Base-by-base conservation (phyloP, 352 stramenopile species). In the Albugo laibachii region DNA sequence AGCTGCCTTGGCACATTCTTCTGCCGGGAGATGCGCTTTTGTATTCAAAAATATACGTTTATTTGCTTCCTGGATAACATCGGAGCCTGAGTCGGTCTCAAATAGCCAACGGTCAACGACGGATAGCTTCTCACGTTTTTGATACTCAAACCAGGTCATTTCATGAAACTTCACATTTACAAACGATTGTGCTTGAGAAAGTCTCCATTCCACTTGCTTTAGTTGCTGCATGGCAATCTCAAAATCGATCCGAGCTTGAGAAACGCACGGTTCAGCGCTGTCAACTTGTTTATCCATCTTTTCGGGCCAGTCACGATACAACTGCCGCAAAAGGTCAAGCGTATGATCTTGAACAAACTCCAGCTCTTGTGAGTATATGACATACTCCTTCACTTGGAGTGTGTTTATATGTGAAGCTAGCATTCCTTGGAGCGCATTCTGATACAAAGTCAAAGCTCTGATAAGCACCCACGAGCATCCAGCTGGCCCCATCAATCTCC, bases 61-160 rank as follows among this genome's bases (percentile, higher is more conserved):
- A 51, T 56, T 8, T 57, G 27, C 14, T 52, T 15, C 5, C 8
- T 31, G 24, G 24, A 31, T 3, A 8, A 31, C 24, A 31, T 31
- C 24, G 8, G 24, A 31, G 24, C 45, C 45, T 4, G 50, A 39
- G 13, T 54, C 66, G 1, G 76, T 83, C 19, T 69, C 41, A 11
- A 60, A 57, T 1, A 89, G 57, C 76, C 73, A 89, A 45, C 71
- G 79, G n/a, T 83, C 69, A 14, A 86, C 63, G 3, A 86, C 48
- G 13, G 48, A 70, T 10, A 58, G 61, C 37, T 69, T 57, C 5
- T 60, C 60, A 13, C 71, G 52, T 49, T 61, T 52, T 21, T 81
- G 62, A 39, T 72, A 63, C 16, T 47, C 52, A 49, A 80, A 83
- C 70, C 66, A 82, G 5, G 65, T 83, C 68, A 85, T 80, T 31